Conservation (phyloP, 2,329 filamentous ascomycete genomes). For the Pseudopithomyces chartarum region DNA sequence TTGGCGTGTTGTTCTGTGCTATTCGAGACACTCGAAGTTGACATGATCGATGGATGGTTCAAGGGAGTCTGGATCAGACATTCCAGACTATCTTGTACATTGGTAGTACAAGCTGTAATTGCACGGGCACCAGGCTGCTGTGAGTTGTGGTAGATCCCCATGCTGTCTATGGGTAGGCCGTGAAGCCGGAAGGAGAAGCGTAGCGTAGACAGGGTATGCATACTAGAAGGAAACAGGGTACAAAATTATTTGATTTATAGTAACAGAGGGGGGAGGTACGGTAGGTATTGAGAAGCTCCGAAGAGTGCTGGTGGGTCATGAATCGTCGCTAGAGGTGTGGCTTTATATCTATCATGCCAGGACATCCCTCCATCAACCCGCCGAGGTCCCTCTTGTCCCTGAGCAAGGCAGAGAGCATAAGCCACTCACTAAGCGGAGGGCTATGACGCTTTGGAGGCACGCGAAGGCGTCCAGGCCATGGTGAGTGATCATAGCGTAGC, state of each 20-base stretch:
- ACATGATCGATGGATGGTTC: background rate
- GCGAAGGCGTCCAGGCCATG: conserved; percentile 9
- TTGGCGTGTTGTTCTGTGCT: background rate
- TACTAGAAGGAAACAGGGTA: background rate
- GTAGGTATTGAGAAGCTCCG: background rate
- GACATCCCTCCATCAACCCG: background rate
- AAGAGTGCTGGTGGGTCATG: background rate
- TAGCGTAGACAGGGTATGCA: conserved; percentile 11
- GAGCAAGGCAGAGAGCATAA: conserved; percentile 12
- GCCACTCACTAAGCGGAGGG: conserved; percentile 13
- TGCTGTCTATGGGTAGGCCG: background rate
- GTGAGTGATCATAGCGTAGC: conserved; percentile 9
- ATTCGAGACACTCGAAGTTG: background rate
- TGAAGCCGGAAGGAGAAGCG: background rate
- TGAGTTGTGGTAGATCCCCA: background rate
- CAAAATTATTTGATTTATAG: background rate
- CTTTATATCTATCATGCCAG: conserved; percentile 9
- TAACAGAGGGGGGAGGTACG: background rate
- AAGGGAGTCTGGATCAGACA: background rate
- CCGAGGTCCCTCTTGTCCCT: conserved; percentile 6
- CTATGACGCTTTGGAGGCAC: conserved; percentile 9
- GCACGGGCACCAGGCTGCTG: background rate
- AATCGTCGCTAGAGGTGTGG: background rate
- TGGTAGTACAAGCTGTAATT: background rate
- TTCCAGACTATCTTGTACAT: background rate